A percentile compares a stretch with the other conserved stretches of the same genome.
Evolutionary conservation across 176 grass and related monocot species (phyloP).

Genomic region (Musa acuminata): DNA sequence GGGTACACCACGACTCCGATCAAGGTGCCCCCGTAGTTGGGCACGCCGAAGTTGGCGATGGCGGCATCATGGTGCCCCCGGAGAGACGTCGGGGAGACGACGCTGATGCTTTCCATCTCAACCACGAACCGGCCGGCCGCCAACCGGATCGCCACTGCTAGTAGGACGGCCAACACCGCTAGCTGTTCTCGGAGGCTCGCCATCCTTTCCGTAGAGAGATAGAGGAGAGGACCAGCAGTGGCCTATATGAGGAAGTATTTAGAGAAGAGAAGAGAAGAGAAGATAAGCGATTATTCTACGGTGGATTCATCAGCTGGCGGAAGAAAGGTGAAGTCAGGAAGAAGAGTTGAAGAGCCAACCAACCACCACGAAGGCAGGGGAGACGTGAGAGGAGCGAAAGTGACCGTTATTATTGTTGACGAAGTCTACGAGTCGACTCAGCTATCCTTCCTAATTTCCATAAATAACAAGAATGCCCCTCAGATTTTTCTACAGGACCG

Average conservation of each 20-base stretch:
- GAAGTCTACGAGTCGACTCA: background rate
- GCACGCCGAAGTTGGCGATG: slow-evolving; percentile 91
- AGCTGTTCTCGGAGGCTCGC: slow-evolving; percentile 15
- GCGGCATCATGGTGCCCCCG: slow-evolving; percentile 47
- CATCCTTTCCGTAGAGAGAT: slow-evolving; percentile 19
- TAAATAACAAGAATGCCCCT: background rate
- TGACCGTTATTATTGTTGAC: background rate
- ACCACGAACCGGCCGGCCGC: slow-evolving; percentile 57
- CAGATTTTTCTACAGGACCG: background rate
- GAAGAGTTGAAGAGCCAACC: background rate
- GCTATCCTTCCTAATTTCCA: background rate
- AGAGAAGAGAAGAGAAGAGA: background rate
- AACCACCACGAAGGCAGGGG: background rate
- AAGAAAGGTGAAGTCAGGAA: slow-evolving; percentile 2
- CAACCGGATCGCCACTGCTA: slow-evolving; percentile 9
- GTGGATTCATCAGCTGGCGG: slow-evolving; percentile 2
- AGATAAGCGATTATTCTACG: slow-evolving; percentile 15
- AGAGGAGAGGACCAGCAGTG: background rate
- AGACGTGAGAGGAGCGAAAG: background rate
- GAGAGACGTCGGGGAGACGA: slow-evolving; percentile 49
- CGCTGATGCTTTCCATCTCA: slow-evolving; percentile 64
- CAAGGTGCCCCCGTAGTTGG: slow-evolving; percentile 69
- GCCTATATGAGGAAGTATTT: background rate
- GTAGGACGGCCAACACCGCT: slow-evolving; percentile 14
- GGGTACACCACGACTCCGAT: slow-evolving; percentile 67